Base-by-base conservation (phyloP, 2,329 filamentous ascomycete species). In the Monosporascus sp. region DNA sequence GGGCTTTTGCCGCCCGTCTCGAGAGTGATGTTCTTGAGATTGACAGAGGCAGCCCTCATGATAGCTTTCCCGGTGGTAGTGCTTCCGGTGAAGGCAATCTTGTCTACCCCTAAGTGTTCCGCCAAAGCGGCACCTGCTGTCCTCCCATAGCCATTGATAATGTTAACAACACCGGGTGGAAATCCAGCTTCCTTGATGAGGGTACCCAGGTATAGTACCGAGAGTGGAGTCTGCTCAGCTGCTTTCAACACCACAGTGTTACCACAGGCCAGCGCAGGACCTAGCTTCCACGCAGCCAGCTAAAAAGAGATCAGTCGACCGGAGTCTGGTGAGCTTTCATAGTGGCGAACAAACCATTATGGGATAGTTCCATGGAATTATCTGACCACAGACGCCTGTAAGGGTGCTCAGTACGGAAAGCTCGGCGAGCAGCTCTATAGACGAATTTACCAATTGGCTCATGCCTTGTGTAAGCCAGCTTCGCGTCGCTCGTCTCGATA, bases 1-100 rank as follows among this genome's bases (percentile, higher is more conserved):
- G 85, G 83, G 3, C 78, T 83, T 68, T 88, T 88, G 51, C 85
- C 85, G 38, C 85, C 85, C 14, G 83, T 83, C 70, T 87, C 83
- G 8, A 87, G 74, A 1, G 82, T 86, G 55, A 86, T 82, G 62
- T 85, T 86, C 71, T 86, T 86, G 62, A 83, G 72, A 58, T 76
- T 89, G 1, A 79, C 71, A 17, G 82, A 78, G 0, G 88, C 87
- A 70, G 82, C 78, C 66, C 88, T 89, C 87, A 91, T 90, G 59
- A 92, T 89, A 49, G 86, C 78, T 52, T 83, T 81, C 7, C 85
- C 89, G 0, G 88, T 91, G 2, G 75, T 73, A 0, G 88, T 92
- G 3, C 83, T 88, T 38, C 89, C 89, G 0, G 89, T 92, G 59
- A 92, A 93, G 0, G 88, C 87, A 56, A 93, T 77, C 74, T 92